Evolutionary conservation across 768 basidiomycete species (phyloP).

Genomic region (Rossbeevera mucosa): DNA sequence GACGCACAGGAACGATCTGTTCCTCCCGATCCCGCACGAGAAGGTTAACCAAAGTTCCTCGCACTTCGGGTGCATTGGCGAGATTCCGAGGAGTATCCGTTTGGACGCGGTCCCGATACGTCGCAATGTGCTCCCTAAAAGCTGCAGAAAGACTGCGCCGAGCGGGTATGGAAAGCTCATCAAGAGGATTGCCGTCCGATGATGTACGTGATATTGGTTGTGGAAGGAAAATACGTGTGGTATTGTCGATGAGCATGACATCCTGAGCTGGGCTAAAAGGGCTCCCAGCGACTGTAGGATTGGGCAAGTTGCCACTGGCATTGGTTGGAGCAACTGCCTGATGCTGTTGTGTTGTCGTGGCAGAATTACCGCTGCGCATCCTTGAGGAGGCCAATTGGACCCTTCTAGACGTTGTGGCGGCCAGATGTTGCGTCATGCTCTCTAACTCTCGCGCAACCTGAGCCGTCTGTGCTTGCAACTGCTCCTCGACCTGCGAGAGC

Average conservation of each 20-base stretch:
- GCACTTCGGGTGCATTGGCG: constrained; percentile 21
- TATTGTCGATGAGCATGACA: constrained; percentile 17
- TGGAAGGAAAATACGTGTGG: constrained; percentile 16
- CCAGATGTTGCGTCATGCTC: constrained; percentile 27
- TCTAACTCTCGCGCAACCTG: constrained; percentile 32
- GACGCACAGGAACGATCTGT: constrained; percentile 3
- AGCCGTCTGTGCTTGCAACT: constrained; percentile 26
- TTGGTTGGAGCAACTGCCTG: background rate
- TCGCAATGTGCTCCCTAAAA: constrained; percentile 18
- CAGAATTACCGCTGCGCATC: constrained; percentile 5
- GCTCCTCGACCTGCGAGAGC: constrained; percentile 27
- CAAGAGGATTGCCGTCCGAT: constrained; percentile 18
- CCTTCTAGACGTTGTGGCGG: constrained; percentile 22
- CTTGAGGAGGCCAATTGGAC: constrained; percentile 16
- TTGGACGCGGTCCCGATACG: constrained; percentile 14
- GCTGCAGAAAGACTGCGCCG: constrained; percentile 22
- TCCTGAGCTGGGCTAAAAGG: constrained; percentile 16
- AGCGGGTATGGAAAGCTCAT: constrained; percentile 11
- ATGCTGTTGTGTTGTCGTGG: background rate
- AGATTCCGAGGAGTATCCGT: constrained; percentile 18
- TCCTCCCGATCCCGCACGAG: constrained; percentile 26
- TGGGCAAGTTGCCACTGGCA: constrained; percentile 2
- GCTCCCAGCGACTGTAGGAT: constrained; percentile 9
- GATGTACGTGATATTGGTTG: constrained; percentile 24
- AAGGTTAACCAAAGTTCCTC: constrained; percentile 20